Base-by-base conservation (phyloP, 768 basidiomycete species). In the Kwoniella sp. region DNA sequence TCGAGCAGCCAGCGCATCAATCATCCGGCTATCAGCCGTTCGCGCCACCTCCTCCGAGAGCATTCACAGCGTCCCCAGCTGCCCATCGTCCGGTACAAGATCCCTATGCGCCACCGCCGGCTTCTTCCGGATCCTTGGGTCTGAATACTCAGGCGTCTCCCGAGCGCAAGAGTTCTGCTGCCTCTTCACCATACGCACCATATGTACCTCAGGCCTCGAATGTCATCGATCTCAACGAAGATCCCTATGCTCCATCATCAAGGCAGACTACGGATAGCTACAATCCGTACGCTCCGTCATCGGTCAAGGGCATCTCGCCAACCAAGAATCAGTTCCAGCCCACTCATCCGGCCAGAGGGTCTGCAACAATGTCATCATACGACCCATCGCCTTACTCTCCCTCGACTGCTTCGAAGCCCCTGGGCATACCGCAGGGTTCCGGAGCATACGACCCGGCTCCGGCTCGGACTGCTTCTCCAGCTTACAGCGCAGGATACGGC, bases 301-400 rank as follows among this genome's bases (percentile, higher is more conserved):
- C 67, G 20, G 41, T 38, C 4, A 25, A 47, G 12, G 38, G 23
- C 29, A 56, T 34, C 17, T 60, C 62, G 3, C 62, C 67, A 1
- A 45, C 51, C 9, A 53, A 60, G 28, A 52, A 29, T 23, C 62
- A 55, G 3, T 28, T 31, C 7, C 61, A 37, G n/a, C 23, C 41
- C 29, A 37, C 50, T 26, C 61, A 63, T 25, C 62, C 55, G 2
- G 34, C 63, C 17, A 34, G 58, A 12, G 59, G 31, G 22, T 51
- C 58, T 7, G 50, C 59, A 7, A 47, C 41, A 4, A 7, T 15
- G 26, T 30, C 55, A 31, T 34, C 66, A 4, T 72, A 74, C 34
- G 70, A 67, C 17, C 66, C 73, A 4, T 69, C 68, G 1, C 50
- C 69, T 3, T 73, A 73, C 41, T 63, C 61, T 8, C 72, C 72